Evolutionary conservation across 2,329 filamentous ascomycete genomes (phyloP).

Genomic region (Mycogone perniciosa): DNA sequence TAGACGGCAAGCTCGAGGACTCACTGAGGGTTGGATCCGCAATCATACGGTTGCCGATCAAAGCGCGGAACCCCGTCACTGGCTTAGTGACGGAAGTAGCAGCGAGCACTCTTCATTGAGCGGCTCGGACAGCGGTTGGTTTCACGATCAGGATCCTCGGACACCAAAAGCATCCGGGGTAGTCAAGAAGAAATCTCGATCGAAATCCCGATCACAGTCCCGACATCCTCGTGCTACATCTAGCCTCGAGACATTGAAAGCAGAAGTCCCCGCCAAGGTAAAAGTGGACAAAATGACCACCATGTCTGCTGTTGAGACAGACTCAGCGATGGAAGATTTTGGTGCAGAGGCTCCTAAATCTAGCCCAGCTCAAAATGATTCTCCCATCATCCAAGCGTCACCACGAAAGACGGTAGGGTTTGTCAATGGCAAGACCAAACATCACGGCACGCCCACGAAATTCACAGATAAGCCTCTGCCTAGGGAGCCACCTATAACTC

Average conservation of each 20-base stretch:
- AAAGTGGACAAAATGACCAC: constrained; percentile 24
- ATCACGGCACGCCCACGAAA: constrained; percentile 31
- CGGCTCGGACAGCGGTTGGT: constrained; percentile 53
- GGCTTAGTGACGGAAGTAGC: constrained; percentile 68
- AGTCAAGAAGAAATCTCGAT: constrained; percentile 20
- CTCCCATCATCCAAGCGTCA: constrained; percentile 1
- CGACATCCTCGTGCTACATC: constrained; percentile 42
- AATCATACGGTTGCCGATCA: constrained; percentile 70
- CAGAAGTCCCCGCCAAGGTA: constrained; percentile 21
- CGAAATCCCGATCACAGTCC: constrained; percentile 18
- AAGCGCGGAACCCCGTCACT: constrained; percentile 66
- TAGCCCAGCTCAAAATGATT: background rate
- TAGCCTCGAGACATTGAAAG: constrained; percentile 51
- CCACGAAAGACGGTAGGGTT: constrained; percentile 4
- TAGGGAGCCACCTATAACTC: constrained; percentile 39
- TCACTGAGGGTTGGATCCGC: constrained; percentile 82
- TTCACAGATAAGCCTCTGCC: constrained; percentile 30
- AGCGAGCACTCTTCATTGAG: constrained; percentile 72
- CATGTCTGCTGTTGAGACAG: constrained; percentile 29
- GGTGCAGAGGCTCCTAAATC: constrained; percentile 2
- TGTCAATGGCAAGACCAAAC: constrained; percentile 23
- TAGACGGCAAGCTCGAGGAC: constrained; percentile 51
- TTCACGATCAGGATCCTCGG: constrained; percentile 41
- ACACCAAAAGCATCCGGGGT: constrained; percentile 39
- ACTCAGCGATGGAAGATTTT: constrained; percentile 15